A percentile compares a stretch with the other conserved stretches of the same genome.
Conservation (phyloP, 2,329 filamentous ascomycete genomes). For the Colletotrichum spinosum region DNA sequence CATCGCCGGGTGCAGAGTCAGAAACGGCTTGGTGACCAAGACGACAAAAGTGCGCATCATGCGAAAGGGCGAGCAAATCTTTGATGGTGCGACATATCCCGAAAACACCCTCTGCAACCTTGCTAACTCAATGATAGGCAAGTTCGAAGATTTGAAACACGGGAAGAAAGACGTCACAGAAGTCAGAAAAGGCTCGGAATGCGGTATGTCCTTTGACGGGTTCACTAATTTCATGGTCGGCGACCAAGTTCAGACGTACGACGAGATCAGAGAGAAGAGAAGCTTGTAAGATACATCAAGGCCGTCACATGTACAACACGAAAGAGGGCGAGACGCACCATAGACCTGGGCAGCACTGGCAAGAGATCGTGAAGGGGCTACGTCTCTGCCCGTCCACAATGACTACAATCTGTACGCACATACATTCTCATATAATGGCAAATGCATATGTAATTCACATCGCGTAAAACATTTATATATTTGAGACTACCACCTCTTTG, state of each 20-base stretch:
- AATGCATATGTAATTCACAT: background rate
- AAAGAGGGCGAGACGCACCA: background rate
- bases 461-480: background rate
- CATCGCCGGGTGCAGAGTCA: slow-evolving; percentile 88
- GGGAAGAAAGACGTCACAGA: slow-evolving; percentile 91
- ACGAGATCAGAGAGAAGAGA: slow-evolving; percentile 81
- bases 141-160: slow-evolving; percentile 85
- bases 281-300: slow-evolving; percentile 52
- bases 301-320: slow-evolving; percentile 1
- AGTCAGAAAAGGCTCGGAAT: slow-evolving; percentile 94
- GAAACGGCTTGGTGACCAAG: slow-evolving; percentile 79
- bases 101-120: background rate
- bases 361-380: too few species aligned
- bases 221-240: slow-evolving; percentile 85
- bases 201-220: slow-evolving; percentile 84
- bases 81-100: slow-evolving; percentile 76
- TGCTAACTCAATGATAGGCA: slow-evolving; percentile 64
- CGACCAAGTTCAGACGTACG: slow-evolving; percentile 89
- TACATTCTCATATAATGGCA: background rate
- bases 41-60: slow-evolving; percentile 77
- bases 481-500: slow-evolving; percentile 55
- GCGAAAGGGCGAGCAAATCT: slow-evolving; percentile 76
- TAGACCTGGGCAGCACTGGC: too few species aligned
- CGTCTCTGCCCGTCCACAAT: too few species aligned
- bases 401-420: background rate